Percentiles rank a stretch among this genome's conserved stretches.
These are phyloP conservation scores for Nannizziopsis barbatae DNA, from an alignment of 2,329 filamentous ascomycete species.

Conservation along the genomic window DNA sequence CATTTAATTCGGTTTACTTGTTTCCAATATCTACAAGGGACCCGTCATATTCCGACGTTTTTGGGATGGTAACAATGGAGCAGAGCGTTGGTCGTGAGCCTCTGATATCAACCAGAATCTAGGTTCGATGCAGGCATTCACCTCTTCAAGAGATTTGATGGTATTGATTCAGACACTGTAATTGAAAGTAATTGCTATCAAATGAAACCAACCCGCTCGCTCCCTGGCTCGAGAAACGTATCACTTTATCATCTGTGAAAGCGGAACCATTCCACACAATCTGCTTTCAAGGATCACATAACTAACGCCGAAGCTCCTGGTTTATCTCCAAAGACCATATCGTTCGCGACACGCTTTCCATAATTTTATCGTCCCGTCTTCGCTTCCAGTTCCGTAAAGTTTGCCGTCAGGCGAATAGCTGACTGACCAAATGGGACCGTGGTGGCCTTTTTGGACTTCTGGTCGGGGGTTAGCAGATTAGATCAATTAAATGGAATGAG, in stretches of 20 bases:
- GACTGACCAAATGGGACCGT: conserved; percentile 93
- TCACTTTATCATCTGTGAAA: background rate
- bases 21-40: too few relatives aligned
- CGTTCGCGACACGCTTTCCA: conserved; percentile 57
- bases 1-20: too few relatives aligned
- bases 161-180: too few relatives aligned
- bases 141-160: too few relatives aligned
- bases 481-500: background rate
- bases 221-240: too few relatives aligned
- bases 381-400: conserved; percentile 88
- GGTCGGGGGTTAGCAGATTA: background rate
- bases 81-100: too few relatives aligned
- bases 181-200: too few relatives aligned
- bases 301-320: background rate
- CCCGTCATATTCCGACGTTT: too few relatives aligned
- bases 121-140: too few relatives aligned
- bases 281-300: background rate
- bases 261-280: background rate
- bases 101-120: too few relatives aligned
- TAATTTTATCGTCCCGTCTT: conserved; percentile 95
- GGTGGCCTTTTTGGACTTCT: conserved; percentile 94
- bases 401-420: conserved; percentile 92
- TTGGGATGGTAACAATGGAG: too few relatives aligned
- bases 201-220: too few relatives aligned
- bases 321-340: conserved; percentile 54